Base-by-base conservation (phyloP, 495 filamentous ascomycete genomes). In the Tetracladium marchalianum region DNA sequence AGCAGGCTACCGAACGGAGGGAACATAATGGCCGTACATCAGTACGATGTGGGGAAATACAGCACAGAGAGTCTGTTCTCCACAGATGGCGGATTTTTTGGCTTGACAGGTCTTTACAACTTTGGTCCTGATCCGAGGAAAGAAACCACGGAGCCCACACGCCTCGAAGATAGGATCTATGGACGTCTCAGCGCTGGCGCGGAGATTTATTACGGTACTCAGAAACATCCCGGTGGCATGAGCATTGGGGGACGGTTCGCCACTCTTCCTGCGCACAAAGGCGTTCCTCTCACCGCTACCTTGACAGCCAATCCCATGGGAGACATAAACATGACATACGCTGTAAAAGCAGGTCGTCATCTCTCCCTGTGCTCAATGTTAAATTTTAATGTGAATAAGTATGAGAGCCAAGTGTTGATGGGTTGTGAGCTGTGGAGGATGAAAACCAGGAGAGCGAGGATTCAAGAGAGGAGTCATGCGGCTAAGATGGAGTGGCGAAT, bases 381-480 rank as follows among this genome's bases (percentile, higher is more conserved):
- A 66, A 87, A 92, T 52, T 98, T 97, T 62, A 98, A 98, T 59
- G 87, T 95, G 41, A 96, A 95, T 66, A 93, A 85, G 56, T 98
- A 95, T 67, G 92, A 97, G 67, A 94, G 87, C 59, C 89, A 93
- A 33, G 76, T 95, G 69, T 82, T 84, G 35, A 70, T 95, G 8
- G 92, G 93, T 11, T 84, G 81, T 61, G 93, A 98, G 62, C 67
- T 96, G 24, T 98, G 93, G 90, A 75, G 73, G 63, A 62, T 76
- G 62, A 62, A 63, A 31, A 31, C 22, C 6, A 54, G 49, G 15
- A 41, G 48, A 5, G 51, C 54, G 37, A 62, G 56, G 39, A 63
- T 46, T 39, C 62, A 52, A 24, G 66, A 68, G 37, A 62, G 74
- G 22, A 76, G 72, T 51, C 72, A 76, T 48, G 60, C 69, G 42